Evolutionary conservation across 805 yeast species (phyloP).

Genomic region (Candida ficus): DNA sequence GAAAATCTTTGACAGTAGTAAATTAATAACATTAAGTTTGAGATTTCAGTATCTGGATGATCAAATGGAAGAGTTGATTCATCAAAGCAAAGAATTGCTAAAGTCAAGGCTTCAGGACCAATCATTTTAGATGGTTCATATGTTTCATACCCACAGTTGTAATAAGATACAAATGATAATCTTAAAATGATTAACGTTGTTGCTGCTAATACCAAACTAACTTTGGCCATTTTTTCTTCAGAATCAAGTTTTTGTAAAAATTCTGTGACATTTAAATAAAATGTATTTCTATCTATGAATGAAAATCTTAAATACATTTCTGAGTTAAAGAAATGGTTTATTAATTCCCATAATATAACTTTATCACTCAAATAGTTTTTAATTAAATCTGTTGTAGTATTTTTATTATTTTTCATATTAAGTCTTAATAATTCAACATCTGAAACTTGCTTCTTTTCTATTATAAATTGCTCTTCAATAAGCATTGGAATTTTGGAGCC

Average conservation of each 20-base stretch:
- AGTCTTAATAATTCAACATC: slow-evolving; percentile 6
- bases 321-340: slow-evolving; percentile 8
- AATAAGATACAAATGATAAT: slow-evolving; percentile 6
- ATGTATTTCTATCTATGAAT: slow-evolving; percentile 1
- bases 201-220: neutral
- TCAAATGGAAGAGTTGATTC: neutral
- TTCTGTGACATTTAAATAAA: slow-evolving; percentile 2
- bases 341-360: slow-evolving; percentile 1
- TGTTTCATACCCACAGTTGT: slow-evolving; percentile 4
- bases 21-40: slow-evolving; percentile 4
- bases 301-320: slow-evolving; percentile 5
- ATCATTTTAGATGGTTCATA: neutral
- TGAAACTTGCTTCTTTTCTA: slow-evolving; percentile 5
- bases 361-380: slow-evolving; percentile 1
- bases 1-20: slow-evolving; percentile 3
- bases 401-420: neutral
- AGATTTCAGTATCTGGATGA: neutral
- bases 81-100: slow-evolving; percentile 7
- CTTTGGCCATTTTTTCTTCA: neutral
- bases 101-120: slow-evolving; percentile 3
- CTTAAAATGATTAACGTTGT: slow-evolving; percentile 1
- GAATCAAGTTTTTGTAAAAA: neutral
- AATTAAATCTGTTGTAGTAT: neutral
- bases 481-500: neutral
- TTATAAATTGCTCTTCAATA: slow-evolving; percentile 6